Percentiles rank a stretch among this genome's conserved stretches.
Conservation (phyloP, 208 protist species). For the Leishmania turanica region DNA sequence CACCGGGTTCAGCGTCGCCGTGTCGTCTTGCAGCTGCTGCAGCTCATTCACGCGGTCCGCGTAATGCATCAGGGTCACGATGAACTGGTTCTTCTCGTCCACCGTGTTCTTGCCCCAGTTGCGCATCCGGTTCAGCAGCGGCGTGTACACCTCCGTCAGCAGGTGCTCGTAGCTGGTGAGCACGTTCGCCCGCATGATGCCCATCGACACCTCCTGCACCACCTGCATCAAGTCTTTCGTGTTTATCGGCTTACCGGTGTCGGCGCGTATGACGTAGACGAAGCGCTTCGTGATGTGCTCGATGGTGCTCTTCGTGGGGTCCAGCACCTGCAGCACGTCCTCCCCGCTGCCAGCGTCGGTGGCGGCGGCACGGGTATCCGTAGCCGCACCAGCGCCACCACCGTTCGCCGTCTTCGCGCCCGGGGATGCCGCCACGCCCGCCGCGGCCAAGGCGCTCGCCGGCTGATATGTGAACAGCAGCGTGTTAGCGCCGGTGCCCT, state of each 20-base stretch:
- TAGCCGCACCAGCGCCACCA: background rate
- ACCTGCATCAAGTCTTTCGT: constrained; percentile 74
- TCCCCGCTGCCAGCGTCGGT: constrained; percentile 18
- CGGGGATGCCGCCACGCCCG: background rate
- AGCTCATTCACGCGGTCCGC: constrained; percentile 90
- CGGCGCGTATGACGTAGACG: constrained; percentile 77
- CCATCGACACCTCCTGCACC: constrained; percentile 89
- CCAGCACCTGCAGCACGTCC: constrained; percentile 74
- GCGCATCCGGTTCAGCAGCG: constrained; percentile 79
- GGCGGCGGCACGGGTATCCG: constrained; percentile 12
- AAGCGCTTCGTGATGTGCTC: constrained; percentile 74
- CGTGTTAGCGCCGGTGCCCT: constrained; percentile 73
- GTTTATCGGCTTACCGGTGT: constrained; percentile 67
- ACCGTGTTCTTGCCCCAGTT: constrained; percentile 91
- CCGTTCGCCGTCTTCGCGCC: constrained; percentile 17
- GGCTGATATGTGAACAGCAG: constrained; percentile 91
- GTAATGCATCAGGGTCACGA: constrained; percentile 84
- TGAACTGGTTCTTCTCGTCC: constrained; percentile 87
- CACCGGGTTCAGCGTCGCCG: constrained; percentile 54
- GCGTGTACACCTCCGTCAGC: constrained; percentile 92
- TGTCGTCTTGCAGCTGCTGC: constrained; percentile 85
- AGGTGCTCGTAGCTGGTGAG: constrained; percentile 89
- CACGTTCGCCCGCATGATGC: constrained; percentile 81
- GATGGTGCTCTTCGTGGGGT: constrained; percentile 64
- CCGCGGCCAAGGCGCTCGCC: constrained; percentile 1